Conservation (phyloP, 2,329 filamentous ascomycete genomes). For the Xylariaceae sp. region DNA sequence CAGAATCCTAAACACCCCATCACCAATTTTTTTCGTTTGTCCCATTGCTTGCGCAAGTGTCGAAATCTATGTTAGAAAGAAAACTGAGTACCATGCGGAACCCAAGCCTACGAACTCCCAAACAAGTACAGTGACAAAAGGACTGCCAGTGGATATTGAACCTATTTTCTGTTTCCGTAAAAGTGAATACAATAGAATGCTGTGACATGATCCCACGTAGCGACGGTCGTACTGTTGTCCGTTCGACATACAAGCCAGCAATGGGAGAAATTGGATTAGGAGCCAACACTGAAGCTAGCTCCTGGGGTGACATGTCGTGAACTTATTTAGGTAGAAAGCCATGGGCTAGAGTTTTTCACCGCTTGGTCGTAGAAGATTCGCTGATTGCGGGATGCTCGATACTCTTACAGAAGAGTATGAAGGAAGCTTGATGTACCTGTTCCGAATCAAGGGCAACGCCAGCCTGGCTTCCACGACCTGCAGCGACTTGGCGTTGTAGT, state of each 20-base stretch:
- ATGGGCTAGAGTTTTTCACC: conserved; percentile 3
- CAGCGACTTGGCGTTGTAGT: conserved; percentile 16
- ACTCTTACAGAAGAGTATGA: conserved; percentile 4
- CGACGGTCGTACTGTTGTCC: conserved; percentile 4
- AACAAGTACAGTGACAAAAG: conserved; percentile 25
- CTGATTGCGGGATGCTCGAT: conserved; percentile 15
- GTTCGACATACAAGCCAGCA: conserved; percentile 1
- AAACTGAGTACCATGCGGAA: conserved; percentile 23
- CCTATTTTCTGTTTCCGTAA: conserved; percentile 2
- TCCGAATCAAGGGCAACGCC: conserved; percentile 2
- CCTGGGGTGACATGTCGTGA: conserved; percentile 36
- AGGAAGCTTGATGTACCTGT: conserved; percentile 14
- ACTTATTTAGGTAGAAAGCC: conserved; percentile 29
- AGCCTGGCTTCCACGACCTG: conserved; percentile 14
- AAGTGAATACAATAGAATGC: conserved; percentile 1
- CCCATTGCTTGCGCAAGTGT: conserved; percentile 26
- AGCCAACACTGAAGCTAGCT: conserved; percentile 19
- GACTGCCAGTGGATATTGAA: not conserved
- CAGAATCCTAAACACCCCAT: conserved; percentile 1
- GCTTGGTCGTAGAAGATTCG: conserved; percentile 9
- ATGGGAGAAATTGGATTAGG: conserved; percentile 22
- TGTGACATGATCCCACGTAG: not conserved
- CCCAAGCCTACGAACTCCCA: conserved; percentile 26
- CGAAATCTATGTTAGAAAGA: conserved; percentile 16
- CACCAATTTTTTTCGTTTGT: conserved; percentile 12